phyloP scores from a whole-genome alignment of 2,329 filamentous ascomycete genomes.

The Colletotrichum incanum region DNA sequence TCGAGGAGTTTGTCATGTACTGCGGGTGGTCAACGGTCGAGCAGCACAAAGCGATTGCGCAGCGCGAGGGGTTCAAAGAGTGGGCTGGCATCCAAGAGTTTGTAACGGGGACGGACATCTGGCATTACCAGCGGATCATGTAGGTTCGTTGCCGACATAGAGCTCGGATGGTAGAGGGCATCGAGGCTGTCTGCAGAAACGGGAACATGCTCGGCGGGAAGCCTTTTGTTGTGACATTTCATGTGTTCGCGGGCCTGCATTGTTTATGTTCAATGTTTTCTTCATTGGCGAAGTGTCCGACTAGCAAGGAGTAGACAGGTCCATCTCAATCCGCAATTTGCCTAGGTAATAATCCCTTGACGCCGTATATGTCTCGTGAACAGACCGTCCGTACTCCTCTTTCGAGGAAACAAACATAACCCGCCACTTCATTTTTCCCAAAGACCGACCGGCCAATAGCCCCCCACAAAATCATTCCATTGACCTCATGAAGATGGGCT shows the following conservation, averaged over 20 bases:
- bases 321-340: constrained; percentile 59
- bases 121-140: constrained; percentile 53
- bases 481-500: constrained; percentile 32
- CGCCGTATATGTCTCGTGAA: constrained; percentile 60
- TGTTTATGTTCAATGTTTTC: constrained; percentile 44
- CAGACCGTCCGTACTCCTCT: constrained; percentile 10
- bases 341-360: constrained; percentile 67
- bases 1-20: constrained; percentile 60
- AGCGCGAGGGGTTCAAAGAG: constrained; percentile 46
- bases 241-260: constrained; percentile 8
- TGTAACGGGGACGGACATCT: constrained; percentile 47
- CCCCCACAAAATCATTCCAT: constrained; percentile 37
- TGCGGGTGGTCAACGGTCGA: constrained; percentile 56
- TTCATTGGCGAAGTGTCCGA: constrained; percentile 46
- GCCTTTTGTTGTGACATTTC: background rate
- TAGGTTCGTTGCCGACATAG: constrained; percentile 32
- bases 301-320: constrained; percentile 44
- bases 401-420: constrained; percentile 7
- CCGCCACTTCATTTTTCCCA: constrained; percentile 19
- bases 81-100: constrained; percentile 47
- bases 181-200: background rate
- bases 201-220: background rate
- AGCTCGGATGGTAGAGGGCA: background rate
- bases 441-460: constrained; percentile 32
- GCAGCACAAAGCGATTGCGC: constrained; percentile 51